Percentiles rank a stretch among this genome's conserved stretches.
Conservation (phyloP, 2,329 filamentous ascomycete genomes). For the Paraphoma chrysanthemicola region DNA sequence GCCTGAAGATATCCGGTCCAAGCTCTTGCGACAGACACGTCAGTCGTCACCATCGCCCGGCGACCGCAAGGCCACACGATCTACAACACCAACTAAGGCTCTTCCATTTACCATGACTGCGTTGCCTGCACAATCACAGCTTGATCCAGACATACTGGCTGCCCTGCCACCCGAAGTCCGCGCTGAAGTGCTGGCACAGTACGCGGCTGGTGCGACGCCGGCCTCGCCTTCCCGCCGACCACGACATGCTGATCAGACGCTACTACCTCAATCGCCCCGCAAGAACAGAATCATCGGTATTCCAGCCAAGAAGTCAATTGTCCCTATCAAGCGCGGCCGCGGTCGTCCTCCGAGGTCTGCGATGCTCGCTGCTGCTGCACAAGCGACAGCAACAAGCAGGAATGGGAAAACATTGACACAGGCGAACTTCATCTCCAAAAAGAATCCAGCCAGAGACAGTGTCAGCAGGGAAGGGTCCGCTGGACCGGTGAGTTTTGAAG, state of each 20-base stretch:
- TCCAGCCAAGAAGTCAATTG: constrained; percentile 57
- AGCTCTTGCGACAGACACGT: constrained; percentile 61
- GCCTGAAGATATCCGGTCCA: constrained; percentile 80
- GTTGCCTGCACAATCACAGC: constrained; percentile 72
- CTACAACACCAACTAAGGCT: constrained; percentile 22
- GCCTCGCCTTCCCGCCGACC: constrained; percentile 35
- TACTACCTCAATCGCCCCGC: constrained; percentile 52
- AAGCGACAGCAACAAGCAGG: constrained; percentile 53
- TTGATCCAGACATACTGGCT: constrained; percentile 84
- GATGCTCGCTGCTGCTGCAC: constrained; percentile 55
- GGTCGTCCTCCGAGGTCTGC: constrained; percentile 52
- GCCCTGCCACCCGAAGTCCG: constrained; percentile 87
- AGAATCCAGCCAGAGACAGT: constrained; percentile 27
- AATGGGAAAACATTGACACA: constrained; percentile 64
- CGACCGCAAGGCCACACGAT: constrained; percentile 5
- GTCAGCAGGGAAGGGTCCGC: constrained; percentile 18
- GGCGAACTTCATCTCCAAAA: constrained; percentile 70
- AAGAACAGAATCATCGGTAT: constrained; percentile 62
- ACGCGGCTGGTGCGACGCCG: constrained; percentile 51
- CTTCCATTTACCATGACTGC: constrained; percentile 42
- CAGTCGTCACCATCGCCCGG: constrained; percentile 36
- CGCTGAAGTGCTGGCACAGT: constrained; percentile 79
- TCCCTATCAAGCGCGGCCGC: constrained; percentile 72
- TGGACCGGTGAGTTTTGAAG: constrained; percentile 29
- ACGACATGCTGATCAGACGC: constrained; percentile 46